These are phyloP conservation scores for Exidia glandulosa DNA, from an alignment of 768 basidiomycete genomes.

Conservation along the genomic window DNA sequence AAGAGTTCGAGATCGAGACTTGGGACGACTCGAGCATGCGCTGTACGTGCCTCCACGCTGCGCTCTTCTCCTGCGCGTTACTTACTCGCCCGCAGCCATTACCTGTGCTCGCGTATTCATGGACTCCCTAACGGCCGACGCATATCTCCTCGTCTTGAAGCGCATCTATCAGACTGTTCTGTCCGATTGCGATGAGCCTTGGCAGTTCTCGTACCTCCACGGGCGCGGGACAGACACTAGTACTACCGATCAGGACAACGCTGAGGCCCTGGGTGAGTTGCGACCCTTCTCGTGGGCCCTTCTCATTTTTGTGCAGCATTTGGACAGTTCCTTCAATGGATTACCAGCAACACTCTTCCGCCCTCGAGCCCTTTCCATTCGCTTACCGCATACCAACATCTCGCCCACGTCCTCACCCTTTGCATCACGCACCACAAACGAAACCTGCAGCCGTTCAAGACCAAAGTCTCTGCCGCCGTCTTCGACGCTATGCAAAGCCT, in stretches of 20 bases:
- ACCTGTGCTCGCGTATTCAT: conserved; percentile 14
- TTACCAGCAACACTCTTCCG: too few relatives aligned
- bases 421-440: conserved; percentile 15
- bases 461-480: background rate
- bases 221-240: conserved; percentile 12
- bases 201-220: conserved; percentile 15
- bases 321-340: too few relatives aligned
- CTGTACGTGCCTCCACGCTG: conserved; percentile 3
- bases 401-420: conserved; percentile 11
- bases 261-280: conserved; percentile 15
- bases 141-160: conserved; percentile 14
- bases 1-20: conserved; percentile 11
- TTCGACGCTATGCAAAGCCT: conserved; percentile 16
- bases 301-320: too few relatives aligned
- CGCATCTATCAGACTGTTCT: conserved; percentile 13
- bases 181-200: conserved; percentile 10
- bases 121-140: conserved; percentile 15
- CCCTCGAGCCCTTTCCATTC: background rate
- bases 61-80: background rate
- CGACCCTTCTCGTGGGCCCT: too few relatives aligned
- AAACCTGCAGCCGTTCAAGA: background rate
- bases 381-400: conserved; percentile 17
- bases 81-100: conserved; percentile 10
- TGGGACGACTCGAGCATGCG: conserved; percentile 8
- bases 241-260: conserved; percentile 16